Evolutionary conservation across 148 eudicot species (phyloP).

Genomic region (Tetragonia tetragonoides): DNA sequence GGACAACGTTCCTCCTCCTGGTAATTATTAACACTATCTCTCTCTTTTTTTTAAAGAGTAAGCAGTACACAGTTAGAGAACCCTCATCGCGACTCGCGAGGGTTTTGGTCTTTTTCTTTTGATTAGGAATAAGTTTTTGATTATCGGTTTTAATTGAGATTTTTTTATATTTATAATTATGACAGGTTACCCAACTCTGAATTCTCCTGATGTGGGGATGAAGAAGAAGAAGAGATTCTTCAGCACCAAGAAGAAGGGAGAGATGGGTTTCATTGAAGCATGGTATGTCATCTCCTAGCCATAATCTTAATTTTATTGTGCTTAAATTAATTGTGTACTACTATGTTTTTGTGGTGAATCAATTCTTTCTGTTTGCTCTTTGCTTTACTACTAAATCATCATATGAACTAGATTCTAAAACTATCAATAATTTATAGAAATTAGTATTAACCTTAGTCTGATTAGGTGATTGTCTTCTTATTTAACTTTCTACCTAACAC

Average conservation of each 20-base stretch:
- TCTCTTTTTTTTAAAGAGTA: neutral
- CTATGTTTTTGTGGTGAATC: neutral
- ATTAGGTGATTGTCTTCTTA: too few species aligned
- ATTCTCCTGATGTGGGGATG: constrained; percentile 34
- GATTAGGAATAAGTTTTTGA: neutral
- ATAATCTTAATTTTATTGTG: neutral
- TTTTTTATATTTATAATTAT: neutral
- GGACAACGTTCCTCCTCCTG: constrained; percentile 48
- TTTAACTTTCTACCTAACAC: too few species aligned
- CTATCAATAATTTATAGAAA: too few species aligned
- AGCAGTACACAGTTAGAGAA: too few species aligned
- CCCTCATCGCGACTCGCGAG: too few species aligned
- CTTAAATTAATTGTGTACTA: neutral
- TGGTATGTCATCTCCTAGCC: constrained; percentile 45
- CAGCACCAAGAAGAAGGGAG: constrained; percentile 51
- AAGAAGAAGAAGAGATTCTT: constrained; percentile 39
- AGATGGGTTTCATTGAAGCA: constrained; percentile 75
- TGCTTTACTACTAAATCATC: too few species aligned
- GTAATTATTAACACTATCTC: constrained; percentile 13
- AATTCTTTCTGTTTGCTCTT: too few species aligned
- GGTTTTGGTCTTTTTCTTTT: too few species aligned
- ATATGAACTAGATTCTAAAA: too few species aligned
- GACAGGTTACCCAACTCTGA: constrained; percentile 59
- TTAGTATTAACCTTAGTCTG: too few species aligned
- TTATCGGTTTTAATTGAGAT: neutral